Conservation (phyloP, 2,329 filamentous ascomycete genomes). For the Aspergillus ustus region DNA sequence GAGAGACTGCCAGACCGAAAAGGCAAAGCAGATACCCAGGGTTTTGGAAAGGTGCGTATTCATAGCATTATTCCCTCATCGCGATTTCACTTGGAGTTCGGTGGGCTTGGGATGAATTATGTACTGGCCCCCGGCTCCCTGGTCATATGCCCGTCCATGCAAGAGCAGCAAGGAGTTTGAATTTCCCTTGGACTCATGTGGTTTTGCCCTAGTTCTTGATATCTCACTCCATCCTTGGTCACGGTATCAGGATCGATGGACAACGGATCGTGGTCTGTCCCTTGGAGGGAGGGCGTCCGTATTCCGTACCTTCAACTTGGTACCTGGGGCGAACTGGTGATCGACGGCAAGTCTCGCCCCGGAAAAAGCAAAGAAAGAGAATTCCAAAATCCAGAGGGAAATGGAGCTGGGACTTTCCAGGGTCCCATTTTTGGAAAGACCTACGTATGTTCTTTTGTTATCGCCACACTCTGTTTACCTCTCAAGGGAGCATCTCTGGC, state of each 20-base stretch:
- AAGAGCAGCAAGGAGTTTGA: slow-evolving; percentile 6
- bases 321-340: slow-evolving; percentile 8
- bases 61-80: not conserved
- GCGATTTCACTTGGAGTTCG: not conserved
- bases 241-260: not conserved
- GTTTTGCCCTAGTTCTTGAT: not conserved
- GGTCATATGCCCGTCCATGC: not conserved
- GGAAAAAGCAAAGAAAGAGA: slow-evolving; percentile 7
- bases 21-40: not conserved
- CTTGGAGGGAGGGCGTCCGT: not conserved
- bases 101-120: not conserved
- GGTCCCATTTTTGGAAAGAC: not conserved
- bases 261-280: not conserved
- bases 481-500: not conserved
- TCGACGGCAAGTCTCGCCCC: slow-evolving; percentile 2
- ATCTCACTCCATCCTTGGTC: not conserved
- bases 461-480: not conserved
- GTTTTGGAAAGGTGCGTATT: not conserved
- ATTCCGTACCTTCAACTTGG: slow-evolving; percentile 4
- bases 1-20: too few relatives aligned
- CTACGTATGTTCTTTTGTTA: not conserved
- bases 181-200: not conserved
- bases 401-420: not conserved
- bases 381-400: not conserved
- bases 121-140: not conserved